Base-by-base conservation (phyloP, 2,329 filamentous ascomycete species). In the Diaporthe velutina region DNA sequence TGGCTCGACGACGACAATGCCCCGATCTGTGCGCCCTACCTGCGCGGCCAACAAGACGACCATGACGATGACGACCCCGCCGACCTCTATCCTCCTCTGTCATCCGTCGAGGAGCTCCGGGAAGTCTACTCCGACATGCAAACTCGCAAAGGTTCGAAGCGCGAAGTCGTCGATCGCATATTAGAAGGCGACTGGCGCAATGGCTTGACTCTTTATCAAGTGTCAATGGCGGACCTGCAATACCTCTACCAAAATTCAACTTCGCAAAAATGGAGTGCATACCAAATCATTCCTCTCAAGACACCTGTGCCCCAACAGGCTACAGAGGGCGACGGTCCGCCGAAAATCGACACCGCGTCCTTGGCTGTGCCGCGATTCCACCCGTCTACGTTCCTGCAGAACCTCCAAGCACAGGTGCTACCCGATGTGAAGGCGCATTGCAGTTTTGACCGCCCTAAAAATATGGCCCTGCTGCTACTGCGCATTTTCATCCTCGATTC, bases 391-490 rank as follows among this genome's bases (percentile, higher is more conserved):
- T 98, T 98, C 82, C 86, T 97, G 50, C 90, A 91, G 77, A 93
- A 93, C 77, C 89, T 98, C 2, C 93, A 96, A 78, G 87, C 88
- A 54, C 92, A 96, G 80, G 89, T 95, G 25, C 87, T 94, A 1
- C 94, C 95, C 1, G 89, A 97, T 74, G 90, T 96, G 78, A 97
- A 97, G 82, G 93, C 94, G 7, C 94, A 97, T 83, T 97, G 95
- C 82, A 93, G 94, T 78, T 90, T 97, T 75, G 92, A 93, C 77
- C 90, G 93, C n/a, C 93, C 94, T 71, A 87, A 89, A 71, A 87
- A 88, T 1, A 86, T 93, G n/a, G 91, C 94, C 0, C 85, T 97
- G 5, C 88, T 94, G 1, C 87, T 97, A 35, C 85, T 97, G n/a
- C 91, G 95, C 68, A 92, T 97, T 60, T 94, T 95, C 79, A 90